Percentiles rank a stretch among this genome's conserved stretches.
Evolutionary conservation across 805 yeast genomes (phyloP).

Genomic region (Barnettozyma populi): DNA sequence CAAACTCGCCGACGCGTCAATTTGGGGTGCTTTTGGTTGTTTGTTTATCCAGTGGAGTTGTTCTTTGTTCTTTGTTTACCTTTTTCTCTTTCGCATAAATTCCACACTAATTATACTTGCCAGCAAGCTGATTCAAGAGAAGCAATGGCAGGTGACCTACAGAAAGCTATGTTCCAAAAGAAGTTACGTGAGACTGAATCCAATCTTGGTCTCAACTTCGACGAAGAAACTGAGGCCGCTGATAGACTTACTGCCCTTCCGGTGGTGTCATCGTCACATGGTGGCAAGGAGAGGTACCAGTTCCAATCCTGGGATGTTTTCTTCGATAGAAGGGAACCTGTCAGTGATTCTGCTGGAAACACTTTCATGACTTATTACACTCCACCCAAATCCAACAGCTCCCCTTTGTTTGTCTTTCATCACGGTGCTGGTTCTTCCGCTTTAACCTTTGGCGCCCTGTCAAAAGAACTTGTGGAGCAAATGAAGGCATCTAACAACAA

Average conservation of each 20-base stretch:
- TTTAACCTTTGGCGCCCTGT: constrained; percentile 62
- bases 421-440: constrained; percentile 97
- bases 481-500: constrained; percentile 15
- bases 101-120: neutral
- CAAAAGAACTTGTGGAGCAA: constrained; percentile 28
- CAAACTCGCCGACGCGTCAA: neutral
- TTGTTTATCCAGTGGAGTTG: neutral
- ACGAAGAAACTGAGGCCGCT: constrained; percentile 1
- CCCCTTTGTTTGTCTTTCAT: constrained; percentile 67
- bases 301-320: constrained; percentile 28
- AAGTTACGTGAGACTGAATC: constrained; percentile 10
- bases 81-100: neutral
- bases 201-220: constrained; percentile 5
- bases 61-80: neutral
- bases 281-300: neutral
- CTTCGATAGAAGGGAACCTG: constrained; percentile 28
- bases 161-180: constrained; percentile 10
- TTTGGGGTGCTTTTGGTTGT: neutral
- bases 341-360: constrained; percentile 21
- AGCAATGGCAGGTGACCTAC: constrained; percentile 10
- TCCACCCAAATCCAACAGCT: constrained; percentile 37
- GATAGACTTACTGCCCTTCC: neutral
- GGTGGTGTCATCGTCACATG: neutral
- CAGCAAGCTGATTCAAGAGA: no score
- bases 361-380: constrained; percentile 52